phyloP scores from a whole-genome alignment of 805 yeast species.

The Grigorovia yakushimaensis region DNA sequence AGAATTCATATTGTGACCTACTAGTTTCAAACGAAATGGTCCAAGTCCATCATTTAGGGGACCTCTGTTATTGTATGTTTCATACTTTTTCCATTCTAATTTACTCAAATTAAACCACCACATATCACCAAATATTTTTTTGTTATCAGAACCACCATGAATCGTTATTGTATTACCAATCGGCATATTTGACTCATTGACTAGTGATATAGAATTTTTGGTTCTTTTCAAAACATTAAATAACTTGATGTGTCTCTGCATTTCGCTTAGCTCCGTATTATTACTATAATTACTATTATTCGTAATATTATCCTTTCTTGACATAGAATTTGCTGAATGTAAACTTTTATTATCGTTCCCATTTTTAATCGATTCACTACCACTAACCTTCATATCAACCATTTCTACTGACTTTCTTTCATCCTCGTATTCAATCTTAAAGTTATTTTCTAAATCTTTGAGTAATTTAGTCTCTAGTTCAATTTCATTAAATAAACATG shows the following conservation, averaged over 20 bases:
- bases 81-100: slow-evolving; percentile 32
- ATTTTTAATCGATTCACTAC: background rate
- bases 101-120: slow-evolving; percentile 41
- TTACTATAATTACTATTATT: background rate
- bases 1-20: slow-evolving; percentile 22
- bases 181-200: background rate
- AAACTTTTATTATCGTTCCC: background rate
- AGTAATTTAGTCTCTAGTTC: slow-evolving; percentile 12
- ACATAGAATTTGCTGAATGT: background rate
- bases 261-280: background rate
- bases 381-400: background rate
- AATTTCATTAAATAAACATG: slow-evolving; percentile 7
- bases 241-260: background rate
- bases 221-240: background rate
- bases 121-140: slow-evolving; percentile 35
- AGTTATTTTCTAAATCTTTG: slow-evolving; percentile 15
- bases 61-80: slow-evolving; percentile 6
- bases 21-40: slow-evolving; percentile 13
- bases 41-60: slow-evolving; percentile 9
- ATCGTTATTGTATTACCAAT: slow-evolving; percentile 19
- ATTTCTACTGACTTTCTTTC: slow-evolving; percentile 1
- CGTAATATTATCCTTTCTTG: background rate
- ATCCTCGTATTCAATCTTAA: slow-evolving; percentile 9
- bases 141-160: slow-evolving; percentile 33
- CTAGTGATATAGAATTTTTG: background rate